Evolutionary conservation across 805 yeast species (phyloP).

Genomic region (Myxozyma neglecta): DNA sequence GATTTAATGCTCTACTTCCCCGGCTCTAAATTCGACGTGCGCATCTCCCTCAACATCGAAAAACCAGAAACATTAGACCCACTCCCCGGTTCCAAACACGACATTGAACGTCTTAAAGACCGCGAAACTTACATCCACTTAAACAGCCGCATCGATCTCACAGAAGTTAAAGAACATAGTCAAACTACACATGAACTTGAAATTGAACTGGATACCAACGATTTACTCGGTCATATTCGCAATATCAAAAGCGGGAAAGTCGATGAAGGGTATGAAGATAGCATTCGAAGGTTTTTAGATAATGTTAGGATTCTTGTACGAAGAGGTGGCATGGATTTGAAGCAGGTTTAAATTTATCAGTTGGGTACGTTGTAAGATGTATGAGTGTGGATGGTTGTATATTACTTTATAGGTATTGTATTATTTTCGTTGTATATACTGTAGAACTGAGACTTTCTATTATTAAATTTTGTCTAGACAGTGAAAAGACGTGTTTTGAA

Average conservation of each 20-base stretch:
- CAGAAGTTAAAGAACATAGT: constrained; percentile 16
- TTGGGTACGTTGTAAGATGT: background rate
- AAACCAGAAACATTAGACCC: constrained; percentile 19
- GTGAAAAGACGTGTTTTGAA: too few relatives aligned
- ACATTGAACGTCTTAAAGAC: constrained; percentile 21
- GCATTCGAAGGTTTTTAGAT: constrained; percentile 21
- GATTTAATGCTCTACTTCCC: constrained; percentile 30
- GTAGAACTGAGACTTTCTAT: background rate
- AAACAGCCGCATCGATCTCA: constrained; percentile 26
- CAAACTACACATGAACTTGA: constrained; percentile 25
- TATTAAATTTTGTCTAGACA: too few relatives aligned
- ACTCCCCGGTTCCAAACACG: background rate
- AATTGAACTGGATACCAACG: constrained; percentile 23
- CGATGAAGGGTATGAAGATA: constrained; percentile 20
- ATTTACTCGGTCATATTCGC: constrained; percentile 10
- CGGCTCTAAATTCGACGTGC: constrained; percentile 26
- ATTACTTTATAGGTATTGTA: background rate
- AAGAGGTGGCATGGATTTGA: constrained; percentile 26
- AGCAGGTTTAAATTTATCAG: background rate
- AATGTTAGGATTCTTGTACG: constrained; percentile 29
- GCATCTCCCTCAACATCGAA: constrained; percentile 27
- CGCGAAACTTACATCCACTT: constrained; percentile 14
- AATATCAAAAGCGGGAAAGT: constrained; percentile 4
- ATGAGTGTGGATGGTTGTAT: too few relatives aligned
- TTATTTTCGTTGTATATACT: background rate